These are phyloP conservation scores for Cantharellus anzutake DNA, from an alignment of 768 basidiomycete species.

Conservation along the genomic window DNA sequence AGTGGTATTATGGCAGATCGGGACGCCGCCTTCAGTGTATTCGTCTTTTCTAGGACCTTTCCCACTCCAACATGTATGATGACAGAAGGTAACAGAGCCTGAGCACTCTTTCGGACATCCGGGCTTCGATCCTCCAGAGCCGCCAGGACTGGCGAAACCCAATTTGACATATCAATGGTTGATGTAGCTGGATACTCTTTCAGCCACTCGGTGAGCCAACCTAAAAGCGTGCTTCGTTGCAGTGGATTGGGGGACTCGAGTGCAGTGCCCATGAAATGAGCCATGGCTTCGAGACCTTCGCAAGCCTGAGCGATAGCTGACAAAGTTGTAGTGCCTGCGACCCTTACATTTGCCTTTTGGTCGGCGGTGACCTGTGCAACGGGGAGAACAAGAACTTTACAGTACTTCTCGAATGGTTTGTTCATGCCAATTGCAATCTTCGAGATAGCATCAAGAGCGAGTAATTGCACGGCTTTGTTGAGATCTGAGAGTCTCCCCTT, in stretches of 20 bases:
- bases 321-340: conserved; percentile 58
- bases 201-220: conserved; percentile 68
- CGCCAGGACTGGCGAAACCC: conserved; percentile 44
- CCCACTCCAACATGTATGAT: conserved; percentile 64
- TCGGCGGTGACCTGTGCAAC: conserved; percentile 77
- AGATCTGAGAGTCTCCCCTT: conserved; percentile 80
- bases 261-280: conserved; percentile 54
- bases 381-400: conserved; percentile 53
- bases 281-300: conserved; percentile 69
- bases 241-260: conserved; percentile 78
- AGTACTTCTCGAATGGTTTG: conserved; percentile 82
- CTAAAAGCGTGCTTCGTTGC: conserved; percentile 58
- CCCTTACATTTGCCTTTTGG: conserved; percentile 74
- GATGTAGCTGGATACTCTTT: conserved; percentile 38
- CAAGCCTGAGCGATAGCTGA: conserved; percentile 70
- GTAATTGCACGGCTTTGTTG: conserved; percentile 81
- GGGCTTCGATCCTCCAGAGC: conserved; percentile 80
- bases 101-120: conserved; percentile 85
- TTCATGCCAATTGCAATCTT: conserved; percentile 91
- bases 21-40: conserved; percentile 80
- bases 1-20: conserved; percentile 65
- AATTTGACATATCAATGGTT: conserved; percentile 46
- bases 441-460: conserved; percentile 78
- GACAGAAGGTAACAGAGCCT: conserved; percentile 57
- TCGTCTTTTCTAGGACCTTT: conserved; percentile 70